phyloP scores from a whole-genome alignment of 116 monocot genomes.

The Trichopus zeylanicus region DNA sequence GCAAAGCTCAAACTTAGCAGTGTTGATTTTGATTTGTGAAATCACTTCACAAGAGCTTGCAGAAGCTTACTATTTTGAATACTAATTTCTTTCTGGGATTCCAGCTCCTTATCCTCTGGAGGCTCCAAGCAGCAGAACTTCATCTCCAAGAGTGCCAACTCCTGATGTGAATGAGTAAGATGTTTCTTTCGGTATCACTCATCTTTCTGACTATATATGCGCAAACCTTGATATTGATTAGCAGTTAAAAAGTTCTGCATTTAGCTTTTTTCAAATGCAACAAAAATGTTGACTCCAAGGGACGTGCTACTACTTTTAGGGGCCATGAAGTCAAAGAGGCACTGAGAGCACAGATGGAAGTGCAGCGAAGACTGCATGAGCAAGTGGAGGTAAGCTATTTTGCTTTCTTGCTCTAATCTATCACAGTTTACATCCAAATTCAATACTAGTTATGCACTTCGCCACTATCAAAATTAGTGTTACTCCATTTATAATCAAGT shows the following conservation, averaged over 20 bases:
- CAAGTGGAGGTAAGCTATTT: slow-evolving; percentile 59
- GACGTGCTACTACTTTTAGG: slow-evolving; percentile 24
- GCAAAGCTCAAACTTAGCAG: no score
- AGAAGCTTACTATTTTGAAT: no score
- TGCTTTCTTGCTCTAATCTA: background rate
- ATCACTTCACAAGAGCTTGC: no score
- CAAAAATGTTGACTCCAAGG: background rate
- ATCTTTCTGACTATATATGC: background rate
- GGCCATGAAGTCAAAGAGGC: slow-evolving; percentile 94
- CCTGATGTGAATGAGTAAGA: slow-evolving; percentile 91
- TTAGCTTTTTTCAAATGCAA: background rate
- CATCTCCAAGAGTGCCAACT: slow-evolving; percentile 60
- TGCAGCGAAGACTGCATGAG: slow-evolving; percentile 85
- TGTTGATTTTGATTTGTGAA: no score
- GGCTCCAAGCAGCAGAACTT: slow-evolving; percentile 39
- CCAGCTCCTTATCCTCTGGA: slow-evolving; percentile 59
- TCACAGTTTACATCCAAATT: background rate
- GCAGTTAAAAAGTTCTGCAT: no score
- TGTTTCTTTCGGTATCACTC: slow-evolving; percentile 6
- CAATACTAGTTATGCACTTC: slow-evolving; percentile 2
- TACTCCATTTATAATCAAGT: no score
- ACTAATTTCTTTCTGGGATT: background rate
- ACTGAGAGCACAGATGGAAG: slow-evolving; percentile 91
- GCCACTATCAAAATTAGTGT: no score
- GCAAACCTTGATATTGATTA: background rate